Conservation (phyloP, 176 grass and related monocot genomes). For the Thalia dealbata region DNA sequence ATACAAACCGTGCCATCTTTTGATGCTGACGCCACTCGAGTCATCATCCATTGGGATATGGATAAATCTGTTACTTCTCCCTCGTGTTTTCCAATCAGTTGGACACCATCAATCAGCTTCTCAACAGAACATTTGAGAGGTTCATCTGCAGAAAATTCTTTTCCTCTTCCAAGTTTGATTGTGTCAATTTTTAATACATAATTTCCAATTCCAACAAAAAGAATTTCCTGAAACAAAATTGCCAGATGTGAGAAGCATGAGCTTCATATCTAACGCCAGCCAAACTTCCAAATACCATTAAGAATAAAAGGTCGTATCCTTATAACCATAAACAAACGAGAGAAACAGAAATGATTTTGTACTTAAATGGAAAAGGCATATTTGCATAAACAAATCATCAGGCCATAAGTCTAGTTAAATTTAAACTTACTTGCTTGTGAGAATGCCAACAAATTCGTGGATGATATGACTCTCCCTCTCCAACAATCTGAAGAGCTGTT, state of each 20-base stretch:
- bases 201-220: slow-evolving; percentile 88
- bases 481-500: slow-evolving; percentile 63
- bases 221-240: slow-evolving; percentile 51
- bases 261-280: neutral
- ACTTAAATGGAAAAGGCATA: neutral
- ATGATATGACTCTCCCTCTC: slow-evolving; percentile 71
- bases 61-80: slow-evolving; percentile 75
- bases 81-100: slow-evolving; percentile 76
- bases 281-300: neutral
- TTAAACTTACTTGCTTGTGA: slow-evolving; percentile 75
- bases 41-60: slow-evolving; percentile 97
- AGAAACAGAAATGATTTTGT: neutral
- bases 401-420: neutral
- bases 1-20: slow-evolving; percentile 88
- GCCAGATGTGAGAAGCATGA: neutral
- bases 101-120: slow-evolving; percentile 60
- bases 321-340: neutral
- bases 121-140: slow-evolving; percentile 60
- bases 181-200: slow-evolving; percentile 64
- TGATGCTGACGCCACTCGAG: slow-evolving; percentile 76
- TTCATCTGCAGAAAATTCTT: slow-evolving; percentile 55
- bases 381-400: neutral
- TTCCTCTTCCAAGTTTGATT: slow-evolving; percentile 70
- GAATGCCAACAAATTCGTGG: slow-evolving; percentile 94
- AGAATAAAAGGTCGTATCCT: slow-evolving; percentile 19